Evolutionary conservation across 148 eudicot species (phyloP).

Genomic region (Amaranthus palmeri): DNA sequence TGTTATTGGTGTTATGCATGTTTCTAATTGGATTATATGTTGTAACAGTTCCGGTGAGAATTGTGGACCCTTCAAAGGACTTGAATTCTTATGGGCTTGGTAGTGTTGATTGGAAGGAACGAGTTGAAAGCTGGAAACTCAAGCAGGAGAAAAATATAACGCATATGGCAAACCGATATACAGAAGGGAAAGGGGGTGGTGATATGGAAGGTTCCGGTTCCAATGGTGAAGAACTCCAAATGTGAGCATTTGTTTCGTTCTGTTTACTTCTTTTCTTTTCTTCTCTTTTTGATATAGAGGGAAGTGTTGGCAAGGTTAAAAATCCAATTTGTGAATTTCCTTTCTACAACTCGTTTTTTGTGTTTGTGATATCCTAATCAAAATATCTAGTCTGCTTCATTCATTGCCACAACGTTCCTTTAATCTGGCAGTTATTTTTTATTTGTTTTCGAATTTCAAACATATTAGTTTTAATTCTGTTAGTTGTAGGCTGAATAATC

Average conservation of each 20-base stretch:
- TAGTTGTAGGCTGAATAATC: no score
- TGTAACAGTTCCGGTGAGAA: constrained; percentile 82
- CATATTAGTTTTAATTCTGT: no score
- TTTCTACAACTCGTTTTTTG: neutral
- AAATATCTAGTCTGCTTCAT: no score
- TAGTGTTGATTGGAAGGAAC: constrained; percentile 97
- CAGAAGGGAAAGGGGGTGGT: constrained; percentile 85
- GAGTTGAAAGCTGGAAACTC: constrained; percentile 97
- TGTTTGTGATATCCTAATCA: neutral
- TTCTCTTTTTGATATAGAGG: neutral
- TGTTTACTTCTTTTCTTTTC: neutral
- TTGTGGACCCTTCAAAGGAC: constrained; percentile 95
- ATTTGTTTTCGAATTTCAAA: neutral
- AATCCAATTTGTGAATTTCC: no score
- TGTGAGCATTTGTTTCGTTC: constrained; percentile 47
- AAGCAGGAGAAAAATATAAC: constrained; percentile 79
- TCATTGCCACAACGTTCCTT: no score
- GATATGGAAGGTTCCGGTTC: constrained; percentile 94
- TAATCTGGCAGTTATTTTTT: no score
- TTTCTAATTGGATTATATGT: constrained; percentile 20
- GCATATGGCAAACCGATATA: constrained; percentile 56
- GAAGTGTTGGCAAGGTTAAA: no score
- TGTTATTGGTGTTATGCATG: constrained; percentile 1
- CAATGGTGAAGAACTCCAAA: constrained; percentile 93
- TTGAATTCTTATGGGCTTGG: constrained; percentile 90